Evolutionary conservation across 2,329 filamentous ascomycete species (phyloP).

Genomic region (Curvularia eragrostidis): DNA sequence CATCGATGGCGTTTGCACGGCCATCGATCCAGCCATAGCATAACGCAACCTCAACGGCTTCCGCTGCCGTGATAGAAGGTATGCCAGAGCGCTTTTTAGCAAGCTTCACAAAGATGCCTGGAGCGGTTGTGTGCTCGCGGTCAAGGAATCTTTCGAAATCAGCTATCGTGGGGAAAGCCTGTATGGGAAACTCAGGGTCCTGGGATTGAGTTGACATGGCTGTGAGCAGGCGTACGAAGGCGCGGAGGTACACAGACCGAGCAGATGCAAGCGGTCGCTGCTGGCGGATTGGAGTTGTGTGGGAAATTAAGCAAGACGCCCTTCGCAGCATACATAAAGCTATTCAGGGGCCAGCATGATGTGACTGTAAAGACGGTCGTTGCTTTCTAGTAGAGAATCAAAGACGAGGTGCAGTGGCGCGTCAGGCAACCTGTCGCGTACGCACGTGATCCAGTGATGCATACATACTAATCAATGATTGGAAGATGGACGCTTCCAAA

Average conservation of each 20-base stretch:
- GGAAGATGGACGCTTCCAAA: neutral
- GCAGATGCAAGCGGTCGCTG: neutral
- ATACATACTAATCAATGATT: neutral
- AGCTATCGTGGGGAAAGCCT: conserved; percentile 15
- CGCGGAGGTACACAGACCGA: neutral
- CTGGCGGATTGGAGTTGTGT: neutral
- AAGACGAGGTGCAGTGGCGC: neutral
- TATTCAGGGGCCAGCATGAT: too few species aligned
- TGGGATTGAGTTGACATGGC: conserved; percentile 13
- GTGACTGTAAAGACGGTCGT: neutral
- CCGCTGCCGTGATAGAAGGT: conserved; percentile 54
- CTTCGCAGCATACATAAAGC: neutral
- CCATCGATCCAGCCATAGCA: conserved; percentile 71
- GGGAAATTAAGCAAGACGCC: neutral
- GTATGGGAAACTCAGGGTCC: conserved; percentile 13
- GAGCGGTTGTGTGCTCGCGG: conserved; percentile 40
- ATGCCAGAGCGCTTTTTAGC: conserved; percentile 57
- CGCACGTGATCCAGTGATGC: neutral
- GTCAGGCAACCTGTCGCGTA: neutral
- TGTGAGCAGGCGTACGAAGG: neutral
- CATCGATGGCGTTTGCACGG: conserved; percentile 57
- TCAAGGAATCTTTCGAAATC: conserved; percentile 42
- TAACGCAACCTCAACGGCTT: conserved; percentile 64
- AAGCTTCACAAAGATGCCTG: conserved; percentile 58
- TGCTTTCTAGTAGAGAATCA: neutral